A percentile compares a stretch with the other conserved stretches of the same genome.
These are phyloP conservation scores for Fistulina hepatica DNA, from an alignment of 1,284 basidiomycete species.

Conservation along the genomic window DNA sequence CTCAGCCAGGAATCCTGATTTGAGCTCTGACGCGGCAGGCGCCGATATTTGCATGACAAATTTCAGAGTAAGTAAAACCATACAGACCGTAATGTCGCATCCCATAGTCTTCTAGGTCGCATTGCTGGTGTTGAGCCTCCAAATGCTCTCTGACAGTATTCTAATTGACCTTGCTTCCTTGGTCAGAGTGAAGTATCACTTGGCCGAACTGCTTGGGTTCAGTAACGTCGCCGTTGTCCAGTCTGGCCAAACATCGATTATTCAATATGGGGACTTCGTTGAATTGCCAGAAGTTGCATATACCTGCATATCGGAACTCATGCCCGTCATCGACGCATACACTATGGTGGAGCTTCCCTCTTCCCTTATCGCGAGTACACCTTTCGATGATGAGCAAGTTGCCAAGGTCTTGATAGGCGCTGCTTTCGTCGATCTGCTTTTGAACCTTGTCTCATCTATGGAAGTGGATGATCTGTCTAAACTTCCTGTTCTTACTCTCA, in stretches of 20 bases:
- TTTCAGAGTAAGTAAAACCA: background rate
- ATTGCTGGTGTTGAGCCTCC: constrained; percentile 44
- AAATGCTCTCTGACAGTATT: constrained; percentile 55
- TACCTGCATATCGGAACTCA: constrained; percentile 48
- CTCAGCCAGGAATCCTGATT: constrained; percentile 21
- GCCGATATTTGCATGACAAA: background rate
- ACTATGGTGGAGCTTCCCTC: constrained; percentile 36
- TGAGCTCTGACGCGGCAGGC: background rate
- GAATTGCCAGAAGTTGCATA: constrained; percentile 33
- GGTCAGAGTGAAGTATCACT: constrained; percentile 49
- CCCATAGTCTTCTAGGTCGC: constrained; percentile 31
- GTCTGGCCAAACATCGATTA: constrained; percentile 35
- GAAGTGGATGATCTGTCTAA: constrained; percentile 30
- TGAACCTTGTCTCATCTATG: constrained; percentile 38
- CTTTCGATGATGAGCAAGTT: constrained; percentile 38
- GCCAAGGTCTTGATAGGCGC: constrained; percentile 51
- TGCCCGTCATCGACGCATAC: constrained; percentile 47
- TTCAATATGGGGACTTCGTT: constrained; percentile 39
- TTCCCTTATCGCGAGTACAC: constrained; percentile 37
- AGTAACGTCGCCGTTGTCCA: constrained; percentile 32
- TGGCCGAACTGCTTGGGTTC: constrained; percentile 49
- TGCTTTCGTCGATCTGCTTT: constrained; percentile 46
- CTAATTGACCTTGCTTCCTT: constrained; percentile 38
- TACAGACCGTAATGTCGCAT: background rate
- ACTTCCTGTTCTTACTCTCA: constrained; percentile 42